Conservation (phyloP, 352 stramenopile species). For the Pythium sukuiense region DNA sequence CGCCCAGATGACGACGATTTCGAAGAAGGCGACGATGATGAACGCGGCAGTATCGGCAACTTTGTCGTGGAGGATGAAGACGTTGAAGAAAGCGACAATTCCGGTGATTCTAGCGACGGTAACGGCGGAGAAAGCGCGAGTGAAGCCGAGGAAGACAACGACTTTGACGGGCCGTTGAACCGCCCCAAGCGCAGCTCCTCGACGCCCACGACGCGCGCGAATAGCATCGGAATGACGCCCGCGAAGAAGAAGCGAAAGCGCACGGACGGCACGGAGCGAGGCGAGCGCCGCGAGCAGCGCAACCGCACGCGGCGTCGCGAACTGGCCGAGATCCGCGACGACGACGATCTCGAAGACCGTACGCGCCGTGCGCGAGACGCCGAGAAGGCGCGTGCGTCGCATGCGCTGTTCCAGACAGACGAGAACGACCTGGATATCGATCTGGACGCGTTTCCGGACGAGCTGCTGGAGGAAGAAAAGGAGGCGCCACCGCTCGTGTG, state of each 20-base stretch:
- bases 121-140: constrained; percentile 17
- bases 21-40: constrained; percentile 22
- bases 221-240: not conserved
- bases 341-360: constrained; percentile 66
- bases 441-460: constrained; percentile 14
- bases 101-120: constrained; percentile 25
- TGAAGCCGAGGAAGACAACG: constrained; percentile 24
- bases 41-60: not conserved
- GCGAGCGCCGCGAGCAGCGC: constrained; percentile 22
- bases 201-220: not conserved
- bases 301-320: constrained; percentile 52
- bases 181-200: constrained; percentile 1
- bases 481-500: constrained; percentile 44
- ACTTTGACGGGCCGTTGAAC: constrained; percentile 14
- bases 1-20: constrained; percentile 8
- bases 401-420: constrained; percentile 21
- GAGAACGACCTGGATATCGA: constrained; percentile 7
- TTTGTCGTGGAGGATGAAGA: constrained; percentile 24
- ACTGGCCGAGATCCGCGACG: constrained; percentile 63
- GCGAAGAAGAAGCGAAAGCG: constrained; percentile 18
- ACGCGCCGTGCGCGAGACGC: constrained; percentile 61
- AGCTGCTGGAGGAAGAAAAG: constrained; percentile 16
- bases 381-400: constrained; percentile 52
- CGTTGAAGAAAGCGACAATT: constrained; percentile 16
- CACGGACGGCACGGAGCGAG: constrained; percentile 8